Conservation (phyloP, 2,329 filamentous ascomycete genomes). For the Xylariaceae sp. region DNA sequence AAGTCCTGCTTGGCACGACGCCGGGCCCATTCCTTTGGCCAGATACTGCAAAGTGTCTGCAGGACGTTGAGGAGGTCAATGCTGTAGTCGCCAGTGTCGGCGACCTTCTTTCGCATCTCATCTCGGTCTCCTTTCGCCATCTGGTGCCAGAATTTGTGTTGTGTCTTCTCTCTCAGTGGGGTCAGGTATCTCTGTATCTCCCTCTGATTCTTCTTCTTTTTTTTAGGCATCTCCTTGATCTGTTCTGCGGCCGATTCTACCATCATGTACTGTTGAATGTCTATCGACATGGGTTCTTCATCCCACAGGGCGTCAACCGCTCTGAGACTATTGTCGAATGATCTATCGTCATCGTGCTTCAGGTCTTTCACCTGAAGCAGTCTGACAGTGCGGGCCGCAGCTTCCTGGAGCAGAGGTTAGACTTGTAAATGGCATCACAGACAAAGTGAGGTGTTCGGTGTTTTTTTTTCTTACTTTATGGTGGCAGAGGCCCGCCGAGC, state of each 20-base stretch:
- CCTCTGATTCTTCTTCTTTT: background rate
- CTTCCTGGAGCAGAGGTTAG: no score
- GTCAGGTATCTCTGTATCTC: background rate
- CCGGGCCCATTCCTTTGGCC: background rate
- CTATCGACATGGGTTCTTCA: conserved; percentile 1
- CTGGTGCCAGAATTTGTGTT: background rate
- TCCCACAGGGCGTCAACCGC: conserved; percentile 2
- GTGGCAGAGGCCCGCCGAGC: no score
- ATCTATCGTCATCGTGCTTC: conserved; percentile 3
- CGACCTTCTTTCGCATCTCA: background rate
- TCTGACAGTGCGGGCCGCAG: conserved; percentile 4
- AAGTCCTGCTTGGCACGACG: conserved; percentile 1
- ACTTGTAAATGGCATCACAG: no score
- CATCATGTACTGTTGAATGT: conserved; percentile 7
- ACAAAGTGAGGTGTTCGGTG: no score
- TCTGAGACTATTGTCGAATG: background rate
- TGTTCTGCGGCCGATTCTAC: background rate
- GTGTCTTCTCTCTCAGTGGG: background rate
- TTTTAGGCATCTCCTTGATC: no score
- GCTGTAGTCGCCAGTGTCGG: no score
- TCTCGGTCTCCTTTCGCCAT: background rate
- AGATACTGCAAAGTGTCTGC: conserved; percentile 2
- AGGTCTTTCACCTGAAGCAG: conserved; percentile 10
- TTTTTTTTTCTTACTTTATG: no score
- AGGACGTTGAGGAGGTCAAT: background rate